These are phyloP conservation scores for Multifurca ochricompacta DNA, from an alignment of 768 basidiomycete species.

Conservation along the genomic window DNA sequence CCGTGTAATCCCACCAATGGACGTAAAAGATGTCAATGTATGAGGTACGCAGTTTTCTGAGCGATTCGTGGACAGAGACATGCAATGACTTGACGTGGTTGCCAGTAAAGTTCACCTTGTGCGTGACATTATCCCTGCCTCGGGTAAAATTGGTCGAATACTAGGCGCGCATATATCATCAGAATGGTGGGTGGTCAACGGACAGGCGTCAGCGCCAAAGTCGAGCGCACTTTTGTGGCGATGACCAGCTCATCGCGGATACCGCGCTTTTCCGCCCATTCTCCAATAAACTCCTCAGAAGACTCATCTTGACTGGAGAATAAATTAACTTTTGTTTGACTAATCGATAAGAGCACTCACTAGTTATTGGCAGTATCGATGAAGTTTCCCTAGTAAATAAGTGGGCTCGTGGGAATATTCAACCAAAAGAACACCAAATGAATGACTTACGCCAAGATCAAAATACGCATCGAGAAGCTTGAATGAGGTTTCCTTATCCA, in stretches of 20 bases:
- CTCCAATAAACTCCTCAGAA: conserved; percentile 46
- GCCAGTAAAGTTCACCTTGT: conserved; percentile 31
- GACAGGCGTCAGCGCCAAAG: too few relatives aligned
- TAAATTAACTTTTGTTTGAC: too few relatives aligned
- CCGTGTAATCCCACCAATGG: conserved; percentile 46
- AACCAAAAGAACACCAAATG: too few relatives aligned
- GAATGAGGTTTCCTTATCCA: conserved; percentile 37
- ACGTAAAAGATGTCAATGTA: conserved; percentile 43
- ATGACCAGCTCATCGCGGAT: conserved; percentile 42
- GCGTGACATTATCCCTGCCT: conserved; percentile 20
- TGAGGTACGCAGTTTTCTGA: conserved; percentile 39
- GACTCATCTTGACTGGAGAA: conserved; percentile 43
- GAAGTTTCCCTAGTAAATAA: conserved; percentile 42
- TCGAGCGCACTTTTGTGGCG: conserved; percentile 34
- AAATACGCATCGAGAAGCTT: conserved; percentile 40
- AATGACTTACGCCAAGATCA: conserved; percentile 37
- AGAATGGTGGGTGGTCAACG: too few relatives aligned
- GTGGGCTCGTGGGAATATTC: too few relatives aligned
- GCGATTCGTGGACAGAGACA: conserved; percentile 33
- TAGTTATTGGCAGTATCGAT: conserved; percentile 43
- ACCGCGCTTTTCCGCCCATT: conserved; percentile 39
- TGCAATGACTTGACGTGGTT: conserved; percentile 38
- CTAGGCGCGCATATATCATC: conserved; percentile 20
- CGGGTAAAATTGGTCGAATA: conserved; percentile 18
- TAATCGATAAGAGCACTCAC: conserved; percentile 25